Evolutionary conservation across 495 filamentous ascomycete genomes (phyloP).

Genomic region (Massariosphaeria phaeospora): DNA sequence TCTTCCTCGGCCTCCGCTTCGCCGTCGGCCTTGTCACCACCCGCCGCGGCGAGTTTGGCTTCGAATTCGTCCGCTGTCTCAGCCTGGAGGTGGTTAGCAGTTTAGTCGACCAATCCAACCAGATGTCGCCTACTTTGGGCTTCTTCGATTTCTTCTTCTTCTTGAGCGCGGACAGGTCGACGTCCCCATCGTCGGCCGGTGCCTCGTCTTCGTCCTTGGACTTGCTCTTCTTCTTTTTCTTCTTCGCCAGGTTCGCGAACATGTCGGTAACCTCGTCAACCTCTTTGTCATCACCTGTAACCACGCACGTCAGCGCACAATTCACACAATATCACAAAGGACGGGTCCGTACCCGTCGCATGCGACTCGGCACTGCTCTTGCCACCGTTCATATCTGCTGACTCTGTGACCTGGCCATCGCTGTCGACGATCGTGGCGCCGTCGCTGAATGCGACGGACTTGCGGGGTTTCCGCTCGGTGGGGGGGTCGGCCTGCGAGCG

Average conservation of each 20-base stretch:
- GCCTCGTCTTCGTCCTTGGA: constrained; percentile 58
- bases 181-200: constrained; percentile 57
- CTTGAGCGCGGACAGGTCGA: constrained; percentile 75
- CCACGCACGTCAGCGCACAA: not conserved
- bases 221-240: constrained; percentile 77
- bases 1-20: constrained; percentile 50
- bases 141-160: constrained; percentile 90
- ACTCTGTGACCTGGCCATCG: constrained; percentile 71
- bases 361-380: constrained; percentile 67
- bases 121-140: constrained; percentile 1
- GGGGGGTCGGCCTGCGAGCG: constrained; percentile 20
- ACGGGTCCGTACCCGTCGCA: constrained; percentile 51
- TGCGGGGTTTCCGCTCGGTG: constrained; percentile 61
- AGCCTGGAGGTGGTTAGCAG: constrained; percentile 42
- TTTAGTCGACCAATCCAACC: constrained; percentile 44
- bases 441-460: constrained; percentile 86
- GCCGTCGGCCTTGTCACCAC: constrained; percentile 51
- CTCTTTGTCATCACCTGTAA: constrained; percentile 50
- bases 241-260: constrained; percentile 84
- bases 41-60: constrained; percentile 70
- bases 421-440: constrained; percentile 75
- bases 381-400: constrained; percentile 52
- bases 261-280: constrained; percentile 68
- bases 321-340: not conserved
- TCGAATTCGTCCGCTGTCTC: constrained; percentile 73